Conservation (phyloP, 2,329 filamentous ascomycete genomes). For the Dactylella cylindrospora region DNA sequence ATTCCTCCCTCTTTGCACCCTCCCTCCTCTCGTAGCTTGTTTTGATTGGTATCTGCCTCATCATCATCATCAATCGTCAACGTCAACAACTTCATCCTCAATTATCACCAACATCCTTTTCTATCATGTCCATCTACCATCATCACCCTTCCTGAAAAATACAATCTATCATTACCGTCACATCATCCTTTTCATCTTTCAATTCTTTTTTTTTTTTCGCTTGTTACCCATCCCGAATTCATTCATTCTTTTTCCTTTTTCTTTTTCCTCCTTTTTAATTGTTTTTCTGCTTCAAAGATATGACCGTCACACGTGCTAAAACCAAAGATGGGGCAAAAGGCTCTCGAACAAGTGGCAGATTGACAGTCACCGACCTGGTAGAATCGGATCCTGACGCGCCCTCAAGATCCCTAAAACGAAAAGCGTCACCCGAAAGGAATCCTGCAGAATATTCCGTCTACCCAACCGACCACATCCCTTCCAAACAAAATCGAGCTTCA, state of each 20-base stretch:
- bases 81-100: too few relatives aligned
- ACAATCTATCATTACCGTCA: too few relatives aligned
- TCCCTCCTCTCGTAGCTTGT: too few relatives aligned
- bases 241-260: too few relatives aligned
- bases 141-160: not conserved
- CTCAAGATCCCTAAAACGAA: slow-evolving; percentile 37
- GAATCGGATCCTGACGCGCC: slow-evolving; percentile 41
- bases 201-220: too few relatives aligned
- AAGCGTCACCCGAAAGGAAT: slow-evolving; percentile 36
- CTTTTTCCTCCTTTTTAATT: not conserved
- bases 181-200: not conserved
- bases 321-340: slow-evolving; percentile 10
- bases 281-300: not conserved
- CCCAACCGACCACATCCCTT: slow-evolving; percentile 16
- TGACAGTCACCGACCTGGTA: slow-evolving; percentile 40
- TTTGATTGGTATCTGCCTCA: too few relatives aligned
- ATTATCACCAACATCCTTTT: too few relatives aligned
- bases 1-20: too few relatives aligned
- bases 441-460: slow-evolving; percentile 28
- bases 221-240: too few relatives aligned
- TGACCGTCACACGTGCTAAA: slow-evolving; percentile 10
- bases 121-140: too few relatives aligned
- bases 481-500: slow-evolving; percentile 40
- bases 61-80: too few relatives aligned
- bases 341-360: slow-evolving; percentile 24